Evolutionary conservation across 768 basidiomycete species (phyloP).

Genomic region (Candolleomyces eurysporus): DNA sequence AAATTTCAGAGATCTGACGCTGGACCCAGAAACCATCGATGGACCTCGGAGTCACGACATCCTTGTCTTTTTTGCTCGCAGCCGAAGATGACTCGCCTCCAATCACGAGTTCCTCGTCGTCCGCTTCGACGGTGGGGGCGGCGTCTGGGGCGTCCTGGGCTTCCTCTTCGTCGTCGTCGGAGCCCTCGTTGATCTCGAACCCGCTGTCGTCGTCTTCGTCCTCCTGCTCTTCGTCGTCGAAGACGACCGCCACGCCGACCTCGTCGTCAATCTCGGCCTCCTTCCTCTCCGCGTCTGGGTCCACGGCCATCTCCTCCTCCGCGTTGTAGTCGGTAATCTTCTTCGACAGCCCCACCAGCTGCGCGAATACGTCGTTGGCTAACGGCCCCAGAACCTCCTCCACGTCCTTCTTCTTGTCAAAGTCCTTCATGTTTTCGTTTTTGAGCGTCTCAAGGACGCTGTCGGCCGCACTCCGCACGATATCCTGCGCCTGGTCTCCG

Average conservation of each 20-base stretch:
- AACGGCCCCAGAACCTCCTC: slow-evolving; percentile 71
- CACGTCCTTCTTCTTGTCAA: slow-evolving; percentile 95
- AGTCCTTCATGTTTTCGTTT: slow-evolving; percentile 86
- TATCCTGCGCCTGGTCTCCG: slow-evolving; percentile 94
- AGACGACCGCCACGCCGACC: slow-evolving; percentile 78
- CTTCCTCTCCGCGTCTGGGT: slow-evolving; percentile 77
- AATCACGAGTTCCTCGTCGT: slow-evolving; percentile 74
- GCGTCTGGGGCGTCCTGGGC: slow-evolving; percentile 33
- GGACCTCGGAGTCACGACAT: slow-evolving; percentile 82
- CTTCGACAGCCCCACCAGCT: slow-evolving; percentile 82
- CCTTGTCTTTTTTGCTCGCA: slow-evolving; percentile 59
- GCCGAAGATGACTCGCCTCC: slow-evolving; percentile 64
- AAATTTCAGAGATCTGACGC: slow-evolving; percentile 85
- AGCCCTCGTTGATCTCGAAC: slow-evolving; percentile 82
- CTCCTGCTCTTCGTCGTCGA: slow-evolving; percentile 96
- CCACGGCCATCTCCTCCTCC: slow-evolving; percentile 76
- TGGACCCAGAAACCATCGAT: slow-evolving; percentile 99
- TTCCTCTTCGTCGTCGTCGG: slow-evolving; percentile 57
- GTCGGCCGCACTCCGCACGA: slow-evolving; percentile 95
- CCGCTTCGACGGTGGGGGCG: slow-evolving; percentile 41
- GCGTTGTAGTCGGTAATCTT: slow-evolving; percentile 96
- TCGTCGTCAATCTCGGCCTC: slow-evolving; percentile 94
- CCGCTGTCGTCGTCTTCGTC: slow-evolving; percentile 83
- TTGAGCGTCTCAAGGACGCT: slow-evolving; percentile 85
- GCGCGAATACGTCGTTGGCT: slow-evolving; percentile 72